Conservation (phyloP, 73 alveolate genomes). For the Tetrahymena malaccensis region DNA sequence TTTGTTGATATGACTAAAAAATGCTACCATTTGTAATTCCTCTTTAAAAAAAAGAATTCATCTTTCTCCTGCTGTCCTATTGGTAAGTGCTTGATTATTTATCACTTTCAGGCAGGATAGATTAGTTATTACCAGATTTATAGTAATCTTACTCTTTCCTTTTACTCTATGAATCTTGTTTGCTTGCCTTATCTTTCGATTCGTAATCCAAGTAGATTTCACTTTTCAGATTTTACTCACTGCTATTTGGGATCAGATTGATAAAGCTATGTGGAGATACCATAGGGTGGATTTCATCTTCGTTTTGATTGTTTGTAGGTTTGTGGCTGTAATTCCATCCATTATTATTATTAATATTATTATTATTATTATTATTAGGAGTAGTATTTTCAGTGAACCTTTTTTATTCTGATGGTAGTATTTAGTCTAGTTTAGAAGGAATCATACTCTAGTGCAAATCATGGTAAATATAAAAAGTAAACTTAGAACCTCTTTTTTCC, state of each 20-base stretch:
- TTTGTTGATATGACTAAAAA: background rate
- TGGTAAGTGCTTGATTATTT: background rate
- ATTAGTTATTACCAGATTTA: background rate
- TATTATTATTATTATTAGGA: background rate
- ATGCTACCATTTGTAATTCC: background rate
- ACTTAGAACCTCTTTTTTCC: background rate
- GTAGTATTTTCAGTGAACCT: background rate
- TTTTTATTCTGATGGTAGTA: background rate
- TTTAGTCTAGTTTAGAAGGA: background rate
- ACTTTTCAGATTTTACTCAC: background rate
- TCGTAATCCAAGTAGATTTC: background rate
- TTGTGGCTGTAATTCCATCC: background rate
- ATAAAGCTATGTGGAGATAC: background rate
- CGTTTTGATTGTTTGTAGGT: background rate
- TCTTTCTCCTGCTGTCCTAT: background rate
- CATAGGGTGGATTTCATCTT: background rate
- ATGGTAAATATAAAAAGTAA: background rate
- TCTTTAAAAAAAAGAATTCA: background rate
- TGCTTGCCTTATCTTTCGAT: background rate
- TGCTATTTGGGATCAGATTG: background rate
- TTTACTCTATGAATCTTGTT: background rate
- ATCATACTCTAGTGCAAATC: background rate
- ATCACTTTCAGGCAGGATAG: background rate
- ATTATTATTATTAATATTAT: background rate
- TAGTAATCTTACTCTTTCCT: background rate